Percentiles rank a stretch among this genome's conserved stretches.
Evolutionary conservation across 768 basidiomycete species (phyloP).

Genomic region (Epithele typhae): DNA sequence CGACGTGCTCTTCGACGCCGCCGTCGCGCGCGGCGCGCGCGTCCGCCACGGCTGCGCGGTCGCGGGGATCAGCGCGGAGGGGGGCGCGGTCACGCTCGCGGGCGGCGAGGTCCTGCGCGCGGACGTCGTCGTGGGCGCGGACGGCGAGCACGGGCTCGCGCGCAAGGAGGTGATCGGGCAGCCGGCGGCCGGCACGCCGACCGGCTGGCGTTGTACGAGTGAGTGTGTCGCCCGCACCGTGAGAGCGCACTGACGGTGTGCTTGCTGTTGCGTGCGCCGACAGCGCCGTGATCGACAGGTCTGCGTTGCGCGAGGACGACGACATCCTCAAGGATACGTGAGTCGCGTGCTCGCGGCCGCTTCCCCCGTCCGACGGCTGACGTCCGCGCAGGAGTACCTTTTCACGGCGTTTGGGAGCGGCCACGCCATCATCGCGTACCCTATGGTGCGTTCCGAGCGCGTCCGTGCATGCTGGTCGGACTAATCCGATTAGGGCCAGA

Average conservation of each 20-base stretch:
- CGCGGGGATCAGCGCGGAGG: constrained; percentile 16
- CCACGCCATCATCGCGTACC: constrained; percentile 6
- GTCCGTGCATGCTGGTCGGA: too few relatives aligned
- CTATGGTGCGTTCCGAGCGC: constrained; percentile 12
- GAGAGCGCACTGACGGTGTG: too few relatives aligned
- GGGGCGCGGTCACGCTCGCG: constrained; percentile 23
- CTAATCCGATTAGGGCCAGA: background rate
- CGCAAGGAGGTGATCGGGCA: constrained; percentile 16
- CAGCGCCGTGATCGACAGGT: too few relatives aligned
- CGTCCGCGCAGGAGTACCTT: too few relatives aligned
- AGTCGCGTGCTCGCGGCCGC: too few relatives aligned
- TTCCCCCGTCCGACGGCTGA: too few relatives aligned
- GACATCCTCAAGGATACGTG: too few relatives aligned
- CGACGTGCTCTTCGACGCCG: constrained; percentile 27
- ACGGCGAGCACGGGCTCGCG: constrained; percentile 26
- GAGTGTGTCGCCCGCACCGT: too few relatives aligned
- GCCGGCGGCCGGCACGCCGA: constrained; percentile 9
- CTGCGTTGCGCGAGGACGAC: too few relatives aligned
- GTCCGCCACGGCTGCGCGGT: constrained; percentile 27
- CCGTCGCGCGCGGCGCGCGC: constrained; percentile 22
- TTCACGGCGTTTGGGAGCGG: constrained; percentile 3
- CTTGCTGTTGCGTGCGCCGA: too few relatives aligned
- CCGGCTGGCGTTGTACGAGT: constrained; percentile 27
- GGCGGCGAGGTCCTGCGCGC: constrained; percentile 27
- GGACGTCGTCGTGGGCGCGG: constrained; percentile 36